Percentiles rank a stretch among this genome's conserved stretches.
These are phyloP conservation scores for Boletus pseudo-olivaceus DNA, from an alignment of 768 basidiomycete species.

Conservation along the genomic window DNA sequence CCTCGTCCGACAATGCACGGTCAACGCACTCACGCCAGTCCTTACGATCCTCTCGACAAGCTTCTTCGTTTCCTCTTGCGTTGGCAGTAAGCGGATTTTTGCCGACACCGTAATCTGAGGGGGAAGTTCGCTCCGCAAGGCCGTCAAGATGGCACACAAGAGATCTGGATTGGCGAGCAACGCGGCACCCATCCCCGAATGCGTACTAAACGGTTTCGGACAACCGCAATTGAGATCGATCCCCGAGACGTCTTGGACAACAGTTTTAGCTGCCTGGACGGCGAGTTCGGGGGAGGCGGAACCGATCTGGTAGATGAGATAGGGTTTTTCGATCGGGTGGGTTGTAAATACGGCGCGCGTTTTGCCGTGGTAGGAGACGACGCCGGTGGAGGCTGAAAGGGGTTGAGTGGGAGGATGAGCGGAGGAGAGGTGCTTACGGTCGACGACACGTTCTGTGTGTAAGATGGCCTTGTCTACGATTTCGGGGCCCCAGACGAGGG, in stretches of 20 bases:
- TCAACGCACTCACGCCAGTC: slow-evolving; percentile 86
- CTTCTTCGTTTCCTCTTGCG: slow-evolving; percentile 82
- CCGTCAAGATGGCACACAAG: slow-evolving; percentile 82
- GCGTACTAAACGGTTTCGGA: slow-evolving; percentile 93
- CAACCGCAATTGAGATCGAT: slow-evolving; percentile 98
- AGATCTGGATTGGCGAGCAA: slow-evolving; percentile 89
- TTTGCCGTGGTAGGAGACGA: slow-evolving; percentile 82
- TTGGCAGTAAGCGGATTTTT: slow-evolving; percentile 87
- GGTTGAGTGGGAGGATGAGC: not conserved
- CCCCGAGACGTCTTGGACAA: slow-evolving; percentile 86
- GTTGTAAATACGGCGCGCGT: slow-evolving; percentile 85
- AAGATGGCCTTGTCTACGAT: slow-evolving; percentile 95
- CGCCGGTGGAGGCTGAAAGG: slow-evolving; percentile 72
- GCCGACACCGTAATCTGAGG: slow-evolving; percentile 84
- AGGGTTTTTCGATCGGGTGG: slow-evolving; percentile 92
- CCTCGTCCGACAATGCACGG: slow-evolving; percentile 92
- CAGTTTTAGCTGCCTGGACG: slow-evolving; percentile 83
- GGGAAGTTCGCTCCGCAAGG: slow-evolving; percentile 69
- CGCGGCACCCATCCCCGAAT: slow-evolving; percentile 95
- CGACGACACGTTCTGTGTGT: slow-evolving; percentile 75
- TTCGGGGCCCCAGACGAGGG: slow-evolving; percentile 95
- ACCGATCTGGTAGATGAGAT: slow-evolving; percentile 94
- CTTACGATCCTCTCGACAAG: slow-evolving; percentile 86
- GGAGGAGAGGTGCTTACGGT: slow-evolving; percentile 56
- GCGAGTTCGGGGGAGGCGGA: slow-evolving; percentile 87